Percentiles rank a stretch among this genome's conserved stretches.
These are phyloP conservation scores for Epipyxis sp. DNA, from an alignment of 108 stramenopile genomes.

Conservation along the genomic window DNA sequence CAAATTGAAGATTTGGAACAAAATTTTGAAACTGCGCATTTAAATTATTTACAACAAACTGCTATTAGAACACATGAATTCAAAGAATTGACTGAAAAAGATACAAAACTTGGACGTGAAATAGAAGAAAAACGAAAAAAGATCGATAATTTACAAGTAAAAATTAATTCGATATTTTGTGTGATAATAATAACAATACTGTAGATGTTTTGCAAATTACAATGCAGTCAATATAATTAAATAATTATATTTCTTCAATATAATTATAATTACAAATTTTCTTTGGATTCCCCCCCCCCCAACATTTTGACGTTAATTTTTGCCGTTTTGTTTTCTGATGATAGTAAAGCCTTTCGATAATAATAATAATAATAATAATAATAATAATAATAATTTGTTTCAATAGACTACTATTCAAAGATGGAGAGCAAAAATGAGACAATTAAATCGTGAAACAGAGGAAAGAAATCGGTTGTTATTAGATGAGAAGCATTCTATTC, in stretches of 20 bases:
- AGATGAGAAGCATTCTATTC: conserved; percentile 55
- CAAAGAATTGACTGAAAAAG: conserved; percentile 57
- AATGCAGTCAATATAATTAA: too few species aligned
- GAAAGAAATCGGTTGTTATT: conserved; percentile 54
- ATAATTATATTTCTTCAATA: too few species aligned
- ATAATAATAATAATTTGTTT: too few species aligned
- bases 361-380: too few species aligned
- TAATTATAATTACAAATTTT: too few species aligned
- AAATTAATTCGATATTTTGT: too few species aligned
- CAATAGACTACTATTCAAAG: conserved; percentile 44
- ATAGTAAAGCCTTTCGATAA: too few species aligned
- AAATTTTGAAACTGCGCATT: conserved; percentile 57
- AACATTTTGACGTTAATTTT: too few species aligned
- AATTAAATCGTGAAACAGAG: conserved; percentile 52
- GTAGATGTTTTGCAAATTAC: too few species aligned
- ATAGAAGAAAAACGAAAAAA: conserved; percentile 54
- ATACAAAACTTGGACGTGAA: conserved; percentile 53
- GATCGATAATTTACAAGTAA: conserved; percentile 60
- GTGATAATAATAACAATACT: too few species aligned
- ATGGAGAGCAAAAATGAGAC: conserved; percentile 61
- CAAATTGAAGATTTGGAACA: conserved; percentile 64
- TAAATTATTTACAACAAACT: conserved; percentile 60
- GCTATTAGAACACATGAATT: conserved; percentile 62
- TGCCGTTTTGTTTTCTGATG: too few species aligned
- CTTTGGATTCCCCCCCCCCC: too few species aligned